Conservation (phyloP, 192 early-diverging fungal species). For the Rhizophagus clarus region DNA sequence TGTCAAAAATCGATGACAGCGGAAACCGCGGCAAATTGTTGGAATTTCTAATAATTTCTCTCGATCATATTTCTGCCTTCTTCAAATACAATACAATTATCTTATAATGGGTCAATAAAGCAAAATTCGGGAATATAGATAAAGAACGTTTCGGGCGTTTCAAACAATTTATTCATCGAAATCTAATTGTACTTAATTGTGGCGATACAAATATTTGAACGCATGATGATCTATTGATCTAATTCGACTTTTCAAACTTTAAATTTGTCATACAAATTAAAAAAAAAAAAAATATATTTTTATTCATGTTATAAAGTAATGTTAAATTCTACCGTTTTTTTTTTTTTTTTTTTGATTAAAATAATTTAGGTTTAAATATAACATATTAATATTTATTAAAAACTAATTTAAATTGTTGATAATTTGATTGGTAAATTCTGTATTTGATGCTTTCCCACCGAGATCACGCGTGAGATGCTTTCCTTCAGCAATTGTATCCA, state of each 20-base stretch:
- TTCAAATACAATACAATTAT: neutral
- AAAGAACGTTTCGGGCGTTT: neutral
- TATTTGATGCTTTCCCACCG: slow-evolving; percentile 82
- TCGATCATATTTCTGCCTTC: neutral
- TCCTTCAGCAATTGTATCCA: slow-evolving; percentile 94
- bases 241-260: neutral
- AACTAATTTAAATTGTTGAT: slow-evolving; percentile 60
- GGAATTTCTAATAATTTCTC: neutral
- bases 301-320: no score
- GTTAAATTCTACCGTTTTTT: neutral
- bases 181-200: no score
- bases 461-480: slow-evolving; percentile 88
- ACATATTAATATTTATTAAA: neutral
- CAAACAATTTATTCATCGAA: neutral
- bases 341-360: neutral
- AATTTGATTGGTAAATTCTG: slow-evolving; percentile 83
- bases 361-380: no score
- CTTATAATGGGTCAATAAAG: neutral
- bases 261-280: neutral
- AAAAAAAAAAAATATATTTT: no score
- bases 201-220: neutral
- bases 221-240: neutral
- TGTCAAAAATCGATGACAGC: neutral
- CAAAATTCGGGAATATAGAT: neutral
- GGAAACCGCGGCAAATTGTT: neutral